Evolutionary conservation across 495 filamentous ascomycete genomes (phyloP), one percentile per base, ranked within the genome.

Genomic region (Aspergillus cavernicola): DNA sequence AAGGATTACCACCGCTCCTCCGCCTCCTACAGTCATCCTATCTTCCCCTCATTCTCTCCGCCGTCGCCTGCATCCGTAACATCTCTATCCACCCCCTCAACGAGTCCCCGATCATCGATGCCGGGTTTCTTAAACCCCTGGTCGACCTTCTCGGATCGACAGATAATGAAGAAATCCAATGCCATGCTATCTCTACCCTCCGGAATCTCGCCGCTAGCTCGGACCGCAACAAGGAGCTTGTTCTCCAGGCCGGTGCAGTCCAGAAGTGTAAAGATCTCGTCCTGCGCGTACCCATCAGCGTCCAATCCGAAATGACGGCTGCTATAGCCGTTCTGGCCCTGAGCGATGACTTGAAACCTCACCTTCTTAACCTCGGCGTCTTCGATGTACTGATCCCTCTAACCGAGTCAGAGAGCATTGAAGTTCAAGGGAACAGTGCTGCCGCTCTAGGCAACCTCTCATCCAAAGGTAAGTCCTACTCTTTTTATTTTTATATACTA

Each of bases 1-100:
- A 86, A 53, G 93, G 93, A 3, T 79, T 98, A 23, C 80, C 80
- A 23, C 87, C 95, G 11, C 80, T 98, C 9, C 79, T 97, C 41
- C 86, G 88, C 47, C 84, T 98, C 3, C 80, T 98, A 8, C 88
- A 96, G 71, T 97, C 92, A 3, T 89, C 90, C 13, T 97, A 97
- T 62, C 82, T 97, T 11, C 93, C 93, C 13, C 82, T 98, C 26
- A 97, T 97, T 26, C 84, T 98, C 31, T 97, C 95, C 16, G 93
- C 93, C 33, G 93, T 98, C 59, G 93, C 93, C 18, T 98, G 93
- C 64, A 97, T 98, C 59, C 88, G 93, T 52, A 98, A 98, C 64
- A 98, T 98, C 62, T 96, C 92, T 38, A 98, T 98, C 59, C 93
- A 98, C 62, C 93, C 93, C n/a, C 74, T 90, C 48, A 98, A 98